Evolutionary conservation across 2,329 filamentous ascomycete genomes (phyloP).

Genomic region (Pseudocercospora fuligena): DNA sequence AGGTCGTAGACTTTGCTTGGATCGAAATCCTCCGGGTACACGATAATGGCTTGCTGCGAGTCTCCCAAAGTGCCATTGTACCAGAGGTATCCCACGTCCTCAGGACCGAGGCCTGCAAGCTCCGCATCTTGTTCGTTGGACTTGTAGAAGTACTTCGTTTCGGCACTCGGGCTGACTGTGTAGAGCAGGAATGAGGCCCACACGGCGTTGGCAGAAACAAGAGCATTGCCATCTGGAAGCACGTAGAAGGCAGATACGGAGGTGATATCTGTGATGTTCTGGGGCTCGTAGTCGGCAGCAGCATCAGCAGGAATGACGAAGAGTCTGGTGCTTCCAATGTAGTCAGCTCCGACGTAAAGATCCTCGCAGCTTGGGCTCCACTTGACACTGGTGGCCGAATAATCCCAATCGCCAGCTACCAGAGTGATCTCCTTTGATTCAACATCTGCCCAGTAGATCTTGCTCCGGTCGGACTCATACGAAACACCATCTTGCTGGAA

Average conservation of each 20-base stretch:
- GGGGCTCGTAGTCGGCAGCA: slow-evolving; percentile 29
- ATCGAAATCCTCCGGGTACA: slow-evolving; percentile 36
- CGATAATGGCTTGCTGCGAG: slow-evolving; percentile 31
- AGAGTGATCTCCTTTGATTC: slow-evolving; percentile 28
- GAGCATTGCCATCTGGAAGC: slow-evolving; percentile 29
- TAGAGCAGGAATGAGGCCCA: slow-evolving; percentile 33
- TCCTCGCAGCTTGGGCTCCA: slow-evolving; percentile 28
- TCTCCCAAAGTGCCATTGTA: slow-evolving; percentile 36
- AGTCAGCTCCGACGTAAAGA: slow-evolving; percentile 32
- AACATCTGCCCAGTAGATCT: slow-evolving; percentile 33
- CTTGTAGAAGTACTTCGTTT: slow-evolving; percentile 32
- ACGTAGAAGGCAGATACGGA: slow-evolving; percentile 32
- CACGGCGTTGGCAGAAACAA: slow-evolving; percentile 29
- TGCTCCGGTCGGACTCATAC: slow-evolving; percentile 33
- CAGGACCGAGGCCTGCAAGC: slow-evolving; percentile 31
- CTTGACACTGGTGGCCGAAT: slow-evolving; percentile 23
- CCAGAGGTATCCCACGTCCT: slow-evolving; percentile 30
- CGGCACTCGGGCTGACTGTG: slow-evolving; percentile 23
- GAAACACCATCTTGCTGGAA: slow-evolving; percentile 33
- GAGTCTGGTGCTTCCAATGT: slow-evolving; percentile 30
- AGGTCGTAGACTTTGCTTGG: slow-evolving; percentile 35
- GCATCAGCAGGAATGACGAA: slow-evolving; percentile 33
- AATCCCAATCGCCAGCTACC: slow-evolving; percentile 33
- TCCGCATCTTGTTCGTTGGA: slow-evolving; percentile 32
- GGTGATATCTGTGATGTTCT: slow-evolving; percentile 33